These are phyloP conservation scores for Physcomitrium patens DNA, from an alignment of 225 moss, liverwort and hornwort genomes.

Conservation along the genomic window DNA sequence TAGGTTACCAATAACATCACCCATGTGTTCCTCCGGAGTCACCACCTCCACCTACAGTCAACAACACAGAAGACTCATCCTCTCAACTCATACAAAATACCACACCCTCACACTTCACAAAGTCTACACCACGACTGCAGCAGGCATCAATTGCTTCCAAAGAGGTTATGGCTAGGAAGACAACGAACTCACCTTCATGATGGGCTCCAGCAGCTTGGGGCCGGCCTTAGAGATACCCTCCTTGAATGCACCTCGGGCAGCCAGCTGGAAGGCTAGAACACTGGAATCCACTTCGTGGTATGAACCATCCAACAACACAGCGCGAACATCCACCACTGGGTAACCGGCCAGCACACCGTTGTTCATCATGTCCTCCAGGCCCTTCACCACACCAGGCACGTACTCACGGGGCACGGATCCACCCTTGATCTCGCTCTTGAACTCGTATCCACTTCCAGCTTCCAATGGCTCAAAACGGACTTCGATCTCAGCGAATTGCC, in stretches of 20 bases:
- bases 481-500: slow-evolving; percentile 96
- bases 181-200: slow-evolving; percentile 70
- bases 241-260: slow-evolving; percentile 89
- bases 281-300: slow-evolving; percentile 98
- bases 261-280: slow-evolving; percentile 96
- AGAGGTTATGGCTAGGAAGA: neutral
- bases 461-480: slow-evolving; percentile 94
- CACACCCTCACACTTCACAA: too few species aligned
- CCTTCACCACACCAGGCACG: slow-evolving; percentile 96
- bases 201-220: slow-evolving; percentile 88
- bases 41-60: slow-evolving; percentile 83
- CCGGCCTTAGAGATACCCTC: slow-evolving; percentile 88
- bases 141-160: too few species aligned
- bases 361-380: slow-evolving; percentile 97
- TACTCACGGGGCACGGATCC: slow-evolving; percentile 94
- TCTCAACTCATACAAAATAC: neutral
- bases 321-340: slow-evolving; percentile 95
- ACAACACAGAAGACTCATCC: neutral
- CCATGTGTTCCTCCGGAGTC: slow-evolving; percentile 98
- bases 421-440: slow-evolving; percentile 99
- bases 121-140: too few species aligned
- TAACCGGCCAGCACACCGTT: slow-evolving; percentile 94
- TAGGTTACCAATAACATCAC: slow-evolving; percentile 96
- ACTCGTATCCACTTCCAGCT: slow-evolving; percentile 83
- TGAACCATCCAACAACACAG: slow-evolving; percentile 86